These are phyloP conservation scores for Aspergillus baeticus DNA, from an alignment of 495 filamentous ascomycete species.

Conservation along the genomic window DNA sequence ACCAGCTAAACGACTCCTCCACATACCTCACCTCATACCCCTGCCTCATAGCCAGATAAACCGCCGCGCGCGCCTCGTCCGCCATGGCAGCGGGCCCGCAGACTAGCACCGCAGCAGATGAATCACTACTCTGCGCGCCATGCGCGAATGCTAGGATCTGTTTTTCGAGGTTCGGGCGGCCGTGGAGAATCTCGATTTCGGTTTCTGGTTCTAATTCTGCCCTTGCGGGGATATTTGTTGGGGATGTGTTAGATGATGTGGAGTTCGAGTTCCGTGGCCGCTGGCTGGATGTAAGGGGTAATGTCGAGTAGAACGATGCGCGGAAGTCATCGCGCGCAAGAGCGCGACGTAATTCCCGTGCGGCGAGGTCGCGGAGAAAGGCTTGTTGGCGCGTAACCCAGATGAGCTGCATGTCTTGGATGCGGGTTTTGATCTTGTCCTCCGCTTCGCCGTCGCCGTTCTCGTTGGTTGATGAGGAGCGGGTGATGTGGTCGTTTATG, in stretches of 20 bases:
- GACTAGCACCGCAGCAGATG: conserved; percentile 40
- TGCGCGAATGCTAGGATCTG: conserved; percentile 33
- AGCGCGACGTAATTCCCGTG: conserved; percentile 27
- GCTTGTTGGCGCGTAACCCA: conserved; percentile 42
- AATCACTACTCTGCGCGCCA: conserved; percentile 24
- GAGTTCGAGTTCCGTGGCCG: background rate
- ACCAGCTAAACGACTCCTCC: conserved; percentile 48
- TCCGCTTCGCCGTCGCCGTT: too few relatives aligned
- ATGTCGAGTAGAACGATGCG: conserved; percentile 37
- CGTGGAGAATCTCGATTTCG: conserved; percentile 25
- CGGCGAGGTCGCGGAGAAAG: conserved; percentile 32
- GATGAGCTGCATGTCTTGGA: conserved; percentile 33
- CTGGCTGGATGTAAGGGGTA: background rate
- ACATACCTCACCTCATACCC: conserved; percentile 38
- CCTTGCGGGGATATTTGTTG: background rate
- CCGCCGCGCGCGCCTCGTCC: conserved; percentile 46
- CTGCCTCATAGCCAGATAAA: conserved; percentile 33
- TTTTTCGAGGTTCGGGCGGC: conserved; percentile 32
- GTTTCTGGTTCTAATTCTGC: background rate
- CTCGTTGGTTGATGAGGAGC: conserved; percentile 12
- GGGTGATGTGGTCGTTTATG: conserved; percentile 39
- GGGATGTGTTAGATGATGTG: too few relatives aligned
- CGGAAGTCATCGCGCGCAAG: conserved; percentile 35
- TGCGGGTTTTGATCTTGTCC: conserved; percentile 13
- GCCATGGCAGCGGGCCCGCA: conserved; percentile 52